Base-by-base conservation (phyloP, 768 basidiomycete genomes). In the Tricholoma sp. region DNA sequence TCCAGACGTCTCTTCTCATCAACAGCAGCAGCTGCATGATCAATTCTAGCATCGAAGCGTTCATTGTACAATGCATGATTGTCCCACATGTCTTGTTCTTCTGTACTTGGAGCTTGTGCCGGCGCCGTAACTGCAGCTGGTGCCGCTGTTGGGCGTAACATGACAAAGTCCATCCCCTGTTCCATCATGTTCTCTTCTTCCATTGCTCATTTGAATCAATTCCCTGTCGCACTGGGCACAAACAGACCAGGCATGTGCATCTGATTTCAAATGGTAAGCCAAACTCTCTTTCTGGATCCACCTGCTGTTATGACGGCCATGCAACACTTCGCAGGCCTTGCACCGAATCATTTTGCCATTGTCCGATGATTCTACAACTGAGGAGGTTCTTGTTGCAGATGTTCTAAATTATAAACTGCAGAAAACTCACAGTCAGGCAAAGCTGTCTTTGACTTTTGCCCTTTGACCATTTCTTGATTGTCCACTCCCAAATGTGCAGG, bases 11-110 rank as follows among this genome's bases (percentile, higher is more conserved):
- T 22, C 22, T 16, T 21, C 24, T 45, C 34, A 22, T 51, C 35
- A 3, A 31, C 34, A 11, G 9, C 14, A 21, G 16, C 32, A 8
- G n/a, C 21, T 19, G 31, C 29, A 14, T 35, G 54, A 51, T 55
- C 49, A 41, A 46, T 18, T 10, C 57, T 45, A 5, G 34, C 32
- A 45, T 55, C 41, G 21, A 55, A 55, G 14, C 2, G 2, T 24
- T 21, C 41, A 9, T 29, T 34, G 19, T 10, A 22, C 54, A 55
- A 39, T n/a, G 14, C 16, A 34, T 41, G 27, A 21, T 55, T 43
- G 35, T 55, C 58, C 58, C 58, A 59, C 54, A 59, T 55, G 19
- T 12, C 39, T 29, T 55, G 35, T 41, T 59, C 54, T 45, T 41
- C 54, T 19, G 14, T 4, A 43, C 9, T 19, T n/a, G 9, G 24